phyloP scores from a whole-genome alignment of 495 filamentous ascomycete species.

The Hyaloscypha hepaticicola region DNA sequence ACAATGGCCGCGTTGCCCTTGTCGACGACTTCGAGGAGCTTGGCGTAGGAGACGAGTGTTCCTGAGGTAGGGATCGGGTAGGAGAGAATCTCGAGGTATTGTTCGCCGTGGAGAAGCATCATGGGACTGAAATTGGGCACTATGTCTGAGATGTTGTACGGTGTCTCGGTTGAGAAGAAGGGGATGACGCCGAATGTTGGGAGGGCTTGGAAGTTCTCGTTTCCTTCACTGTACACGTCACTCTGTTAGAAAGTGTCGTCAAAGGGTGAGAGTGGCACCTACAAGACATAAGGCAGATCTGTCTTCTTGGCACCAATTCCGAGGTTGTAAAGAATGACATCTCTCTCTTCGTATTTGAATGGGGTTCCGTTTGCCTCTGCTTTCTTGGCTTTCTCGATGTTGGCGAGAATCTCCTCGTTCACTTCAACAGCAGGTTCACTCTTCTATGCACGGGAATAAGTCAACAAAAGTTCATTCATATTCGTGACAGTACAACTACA shows the following conservation, averaged over 20 bases:
- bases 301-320: conserved; percentile 92
- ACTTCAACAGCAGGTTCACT: conserved; percentile 33
- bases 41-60: conserved; percentile 75
- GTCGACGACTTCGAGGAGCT: conserved; percentile 91
- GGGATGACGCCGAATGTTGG: conserved; percentile 96
- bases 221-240: conserved; percentile 58
- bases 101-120: conserved; percentile 99
- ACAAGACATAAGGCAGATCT: conserved; percentile 80
- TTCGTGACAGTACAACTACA: conserved; percentile 29
- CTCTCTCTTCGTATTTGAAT: conserved; percentile 80
- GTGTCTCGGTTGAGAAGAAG: conserved; percentile 78
- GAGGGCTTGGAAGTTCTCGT: conserved; percentile 86
- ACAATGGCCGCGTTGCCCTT: conserved; percentile 91
- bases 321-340: conserved; percentile 93
- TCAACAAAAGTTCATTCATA: conserved; percentile 35
- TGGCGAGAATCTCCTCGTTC: conserved; percentile 54
- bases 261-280: conserved; percentile 19
- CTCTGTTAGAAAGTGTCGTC: neutral
- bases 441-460: conserved; percentile 28
- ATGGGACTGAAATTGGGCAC: conserved; percentile 95
- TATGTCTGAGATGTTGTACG: conserved; percentile 79
- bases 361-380: conserved; percentile 69
- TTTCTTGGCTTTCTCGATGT: conserved; percentile 77
- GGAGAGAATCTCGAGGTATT: conserved; percentile 94
- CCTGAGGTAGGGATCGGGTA: conserved; percentile 90